phyloP scores from a whole-genome alignment of 2,329 filamentous ascomycete species.

The Aphanocladium album region DNA sequence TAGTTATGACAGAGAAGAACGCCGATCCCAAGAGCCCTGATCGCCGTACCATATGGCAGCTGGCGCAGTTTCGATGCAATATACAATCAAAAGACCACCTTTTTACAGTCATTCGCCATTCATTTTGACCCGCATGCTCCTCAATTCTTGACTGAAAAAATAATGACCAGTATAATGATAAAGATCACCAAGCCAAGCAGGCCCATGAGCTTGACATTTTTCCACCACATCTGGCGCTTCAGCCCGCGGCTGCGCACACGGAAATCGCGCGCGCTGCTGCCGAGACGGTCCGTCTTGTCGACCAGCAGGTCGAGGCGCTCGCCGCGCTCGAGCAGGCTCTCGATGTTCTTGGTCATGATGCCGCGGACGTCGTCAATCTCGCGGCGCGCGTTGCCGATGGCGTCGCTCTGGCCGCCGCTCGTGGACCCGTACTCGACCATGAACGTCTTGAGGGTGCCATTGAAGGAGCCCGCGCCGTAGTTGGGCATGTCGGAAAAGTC shows the following conservation, averaged over 20 bases:
- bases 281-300: slow-evolving; percentile 91
- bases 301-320: slow-evolving; percentile 92
- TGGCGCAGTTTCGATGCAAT: background rate
- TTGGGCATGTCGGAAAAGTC: slow-evolving; percentile 76
- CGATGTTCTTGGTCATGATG: slow-evolving; percentile 95
- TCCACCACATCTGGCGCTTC: slow-evolving; percentile 98
- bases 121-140: slow-evolving; percentile 2
- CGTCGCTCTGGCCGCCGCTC: slow-evolving; percentile 69
- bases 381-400: slow-evolving; percentile 72
- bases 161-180: slow-evolving; percentile 51
- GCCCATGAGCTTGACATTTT: slow-evolving; percentile 93
- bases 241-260: slow-evolving; percentile 79
- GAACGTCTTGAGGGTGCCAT: slow-evolving; percentile 66
- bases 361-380: slow-evolving; percentile 91
- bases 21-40: background rate
- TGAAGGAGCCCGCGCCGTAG: slow-evolving; percentile 88
- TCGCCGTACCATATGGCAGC: background rate
- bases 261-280: slow-evolving; percentile 85
- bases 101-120: background rate
- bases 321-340: slow-evolving; percentile 79
- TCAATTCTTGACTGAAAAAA: slow-evolving; percentile 47
- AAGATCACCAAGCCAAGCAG: slow-evolving; percentile 65
- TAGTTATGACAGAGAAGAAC: background rate
- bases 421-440: slow-evolving; percentile 84
- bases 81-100: background rate